Base-by-base conservation (phyloP, 805 yeast genomes). In the Saccharomycopsis sp. region DNA sequence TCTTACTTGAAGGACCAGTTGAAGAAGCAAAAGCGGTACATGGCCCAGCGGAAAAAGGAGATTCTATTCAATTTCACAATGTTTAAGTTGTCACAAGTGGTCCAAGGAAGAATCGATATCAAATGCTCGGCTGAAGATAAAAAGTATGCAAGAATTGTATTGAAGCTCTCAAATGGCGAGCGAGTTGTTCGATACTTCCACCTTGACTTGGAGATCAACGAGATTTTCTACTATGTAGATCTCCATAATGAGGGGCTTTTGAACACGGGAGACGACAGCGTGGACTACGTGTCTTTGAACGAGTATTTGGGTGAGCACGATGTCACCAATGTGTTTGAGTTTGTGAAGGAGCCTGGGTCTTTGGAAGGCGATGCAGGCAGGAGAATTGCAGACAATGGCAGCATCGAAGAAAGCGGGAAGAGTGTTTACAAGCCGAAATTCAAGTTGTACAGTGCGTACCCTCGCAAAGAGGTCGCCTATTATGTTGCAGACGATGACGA, bases 221-320 rank as follows among this genome's bases (percentile, higher is more conserved):
- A 82, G 39, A 60, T 89, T 10, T 80, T 78, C 54, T 81, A 87
- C 7, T 78, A 66, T 53, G 81, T 78, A 13, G 94, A 83, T 48
- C 62, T 80, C 47, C 51, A 58, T 20, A 56, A 54, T 30, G 52
- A 51, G 23, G 59, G 59, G 4, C 23, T 60, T n/a, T 20, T 60
- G 10, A 48, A 43, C 19, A 17, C 16, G 13, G 23, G 31, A 18
- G 29, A 17, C 8, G 26, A 16, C 7, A 16, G 15, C 16, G n/a
- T 39, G 10, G 18, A 39, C 13, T 22, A 12, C 4, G 27, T 3
- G 12, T 17, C 4, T 8, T 29, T 43, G 21, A 34, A 39, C 15
- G 41, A 23, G 6, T 25, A 30, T 35, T 32, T 34, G n/a, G 12
- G 17, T 16, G 15, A 9, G 6, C 21, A 29, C 15, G 39, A 39